Conservation (phyloP, 805 yeast species). For the Ogataea ramenticola region DNA sequence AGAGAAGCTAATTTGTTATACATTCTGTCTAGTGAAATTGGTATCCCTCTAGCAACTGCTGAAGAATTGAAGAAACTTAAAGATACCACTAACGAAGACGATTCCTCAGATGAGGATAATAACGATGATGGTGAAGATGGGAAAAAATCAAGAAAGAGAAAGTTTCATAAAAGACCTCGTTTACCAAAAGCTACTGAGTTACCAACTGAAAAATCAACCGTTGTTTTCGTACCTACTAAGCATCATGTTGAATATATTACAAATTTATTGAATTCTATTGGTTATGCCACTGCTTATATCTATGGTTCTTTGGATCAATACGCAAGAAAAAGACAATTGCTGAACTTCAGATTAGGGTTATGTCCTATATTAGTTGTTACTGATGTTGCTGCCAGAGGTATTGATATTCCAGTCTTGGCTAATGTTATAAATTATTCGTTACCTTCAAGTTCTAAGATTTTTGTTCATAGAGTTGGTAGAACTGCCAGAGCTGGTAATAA, state of each 20-base stretch:
- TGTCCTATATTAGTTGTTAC: conserved; percentile 90
- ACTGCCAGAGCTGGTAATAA: conserved; percentile 98
- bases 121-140: conserved; percentile 31
- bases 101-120: conserved; percentile 48
- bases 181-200: conserved; percentile 75
- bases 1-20: conserved; percentile 80
- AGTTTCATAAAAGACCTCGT: conserved; percentile 41
- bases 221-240: conserved; percentile 91
- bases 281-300: conserved; percentile 79
- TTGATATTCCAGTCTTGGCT: conserved; percentile 93
- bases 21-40: conserved; percentile 75
- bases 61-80: conserved; percentile 56
- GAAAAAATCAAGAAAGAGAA: conserved; percentile 29
- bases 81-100: conserved; percentile 37
- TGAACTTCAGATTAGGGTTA: conserved; percentile 77
- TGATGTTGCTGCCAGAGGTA: conserved; percentile 98
- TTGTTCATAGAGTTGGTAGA: conserved; percentile 96
- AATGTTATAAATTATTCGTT: conserved; percentile 88
- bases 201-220: conserved; percentile 82
- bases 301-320: conserved; percentile 94
- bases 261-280: conserved; percentile 60
- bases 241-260: conserved; percentile 95
- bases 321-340: conserved; percentile 85
- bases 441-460: conserved; percentile 89
- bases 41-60: conserved; percentile 71